phyloP scores from a whole-genome alignment of 2,329 filamentous ascomycete genomes.

The Didymosphaeria variabile region DNA sequence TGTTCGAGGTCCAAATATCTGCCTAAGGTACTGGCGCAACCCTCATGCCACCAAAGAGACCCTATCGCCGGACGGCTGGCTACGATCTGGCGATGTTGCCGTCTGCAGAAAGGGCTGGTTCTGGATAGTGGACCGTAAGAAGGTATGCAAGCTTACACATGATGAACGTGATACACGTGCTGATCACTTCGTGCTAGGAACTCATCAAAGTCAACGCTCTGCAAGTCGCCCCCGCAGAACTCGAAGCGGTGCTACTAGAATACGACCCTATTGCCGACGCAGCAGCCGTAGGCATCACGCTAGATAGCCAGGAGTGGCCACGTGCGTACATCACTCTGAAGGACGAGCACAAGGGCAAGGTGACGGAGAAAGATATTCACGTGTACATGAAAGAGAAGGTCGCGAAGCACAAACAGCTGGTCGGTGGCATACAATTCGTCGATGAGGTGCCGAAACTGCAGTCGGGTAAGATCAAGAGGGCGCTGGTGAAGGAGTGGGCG shows the following conservation, averaged over 20 bases:
- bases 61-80: slow-evolving; percentile 50
- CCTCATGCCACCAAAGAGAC: slow-evolving; percentile 50
- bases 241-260: slow-evolving; percentile 62
- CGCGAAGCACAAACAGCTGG: slow-evolving; percentile 62
- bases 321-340: slow-evolving; percentile 63
- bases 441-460: slow-evolving; percentile 66
- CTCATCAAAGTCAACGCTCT: slow-evolving; percentile 55
- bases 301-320: slow-evolving; percentile 62
- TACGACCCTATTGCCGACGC: slow-evolving; percentile 64
- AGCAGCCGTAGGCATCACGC: slow-evolving; percentile 63
- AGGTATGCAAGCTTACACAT: slow-evolving; percentile 27
- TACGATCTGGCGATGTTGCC: slow-evolving; percentile 49
- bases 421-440: slow-evolving; percentile 63
- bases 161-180: background rate
- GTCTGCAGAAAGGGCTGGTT: slow-evolving; percentile 45
- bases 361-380: slow-evolving; percentile 38
- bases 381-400: slow-evolving; percentile 56
- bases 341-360: slow-evolving; percentile 53
- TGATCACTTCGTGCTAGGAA: slow-evolving; percentile 31
- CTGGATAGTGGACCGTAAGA: slow-evolving; percentile 50
- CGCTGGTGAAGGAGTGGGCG: slow-evolving; percentile 65
- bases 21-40: slow-evolving; percentile 54
- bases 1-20: slow-evolving; percentile 53
- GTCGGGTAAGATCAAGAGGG: slow-evolving; percentile 67
- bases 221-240: slow-evolving; percentile 48